Base-by-base conservation (phyloP, 345 rosid genomes). In the Firmiana major region DNA sequence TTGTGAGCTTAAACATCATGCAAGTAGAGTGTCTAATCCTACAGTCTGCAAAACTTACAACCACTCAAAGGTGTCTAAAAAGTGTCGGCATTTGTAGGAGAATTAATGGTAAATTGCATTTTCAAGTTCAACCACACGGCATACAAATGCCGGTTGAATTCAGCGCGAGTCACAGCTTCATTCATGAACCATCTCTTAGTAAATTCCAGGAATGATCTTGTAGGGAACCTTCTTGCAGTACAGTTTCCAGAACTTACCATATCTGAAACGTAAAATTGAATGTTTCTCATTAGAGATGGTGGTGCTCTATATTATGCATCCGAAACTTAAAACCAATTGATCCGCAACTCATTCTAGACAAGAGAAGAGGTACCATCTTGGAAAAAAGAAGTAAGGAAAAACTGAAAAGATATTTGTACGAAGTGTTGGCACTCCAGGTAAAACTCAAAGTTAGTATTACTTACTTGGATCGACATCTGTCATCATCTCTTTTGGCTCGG, bases 401-500 rank as follows among this genome's bases (percentile, higher is more conserved):
- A 28, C 40, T 4, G 7, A 46, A 68, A 48, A 24, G 28, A 58
- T 22, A 58, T 7, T 58, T 9, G 12, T 7, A 22, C n/a, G 6
- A 6, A 59, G 8, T 7, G 57, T 1, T 22, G 48, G 10, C 2
- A 49, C 11, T 28, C 43, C 8, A 6, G 42, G 42, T 40, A 40
- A 6, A 40, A 40, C 42, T 6, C 7, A 5, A 68, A 62, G 70
- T 75, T 63, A 22, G 70, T 19, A 79, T 64, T 53, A 22, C 97
- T 91, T 89, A 93, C 99, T 96, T 96, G 83, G 97, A 88, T 74
- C 91, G 87, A 71, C 99, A 96, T 73, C 98, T 81, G 80, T 93
- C 99, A 73, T 96, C 97, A 42, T 96, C 99, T 80, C 99, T 89
- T 75, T 89, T 92, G 77, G 98, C 99, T 60, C 99, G 97, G 80